Percentiles rank a stretch among this genome's conserved stretches.
These are phyloP conservation scores for Pythium dissimile DNA, from an alignment of 352 stramenopile genomes.

Conservation along the genomic window DNA sequence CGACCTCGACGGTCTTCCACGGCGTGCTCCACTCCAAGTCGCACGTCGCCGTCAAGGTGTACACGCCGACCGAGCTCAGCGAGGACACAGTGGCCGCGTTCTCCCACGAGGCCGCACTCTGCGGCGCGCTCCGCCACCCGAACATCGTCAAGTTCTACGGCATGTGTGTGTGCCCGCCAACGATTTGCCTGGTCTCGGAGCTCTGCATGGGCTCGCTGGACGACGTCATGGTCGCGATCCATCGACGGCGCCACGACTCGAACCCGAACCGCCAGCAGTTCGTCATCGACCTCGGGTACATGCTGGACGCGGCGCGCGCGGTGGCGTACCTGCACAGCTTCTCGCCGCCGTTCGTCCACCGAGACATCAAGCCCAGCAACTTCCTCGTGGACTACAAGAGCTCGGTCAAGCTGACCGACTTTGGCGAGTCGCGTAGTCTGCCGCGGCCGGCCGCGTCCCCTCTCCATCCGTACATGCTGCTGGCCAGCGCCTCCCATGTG, in stretches of 20 bases:
- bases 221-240: slow-evolving; percentile 42
- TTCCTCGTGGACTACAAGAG: slow-evolving; percentile 48
- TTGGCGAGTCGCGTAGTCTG: slow-evolving; percentile 27
- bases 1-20: slow-evolving; percentile 55
- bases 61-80: slow-evolving; percentile 44
- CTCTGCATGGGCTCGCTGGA: slow-evolving; percentile 57
- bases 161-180: slow-evolving; percentile 55
- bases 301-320: slow-evolving; percentile 52
- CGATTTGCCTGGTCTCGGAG: slow-evolving; percentile 68
- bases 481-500: slow-evolving; percentile 9
- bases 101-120: slow-evolving; percentile 42
- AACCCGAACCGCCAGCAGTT: slow-evolving; percentile 36
- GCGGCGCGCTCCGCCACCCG: slow-evolving; percentile 31
- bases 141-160: slow-evolving; percentile 52
- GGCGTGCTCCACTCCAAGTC: slow-evolving; percentile 47
- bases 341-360: slow-evolving; percentile 58
- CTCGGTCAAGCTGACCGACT: slow-evolving; percentile 27
- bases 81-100: slow-evolving; percentile 62
- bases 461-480: slow-evolving; percentile 19
- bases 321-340: slow-evolving; percentile 72
- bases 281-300: slow-evolving; percentile 50
- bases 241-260: slow-evolving; percentile 42
- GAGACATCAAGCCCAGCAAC: slow-evolving; percentile 76
- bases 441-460: neutral
- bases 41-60: slow-evolving; percentile 71